Evolutionary conservation across 2,329 filamentous ascomycete species (phyloP).

Genomic region (Penicillium psychrosexuale): DNA sequence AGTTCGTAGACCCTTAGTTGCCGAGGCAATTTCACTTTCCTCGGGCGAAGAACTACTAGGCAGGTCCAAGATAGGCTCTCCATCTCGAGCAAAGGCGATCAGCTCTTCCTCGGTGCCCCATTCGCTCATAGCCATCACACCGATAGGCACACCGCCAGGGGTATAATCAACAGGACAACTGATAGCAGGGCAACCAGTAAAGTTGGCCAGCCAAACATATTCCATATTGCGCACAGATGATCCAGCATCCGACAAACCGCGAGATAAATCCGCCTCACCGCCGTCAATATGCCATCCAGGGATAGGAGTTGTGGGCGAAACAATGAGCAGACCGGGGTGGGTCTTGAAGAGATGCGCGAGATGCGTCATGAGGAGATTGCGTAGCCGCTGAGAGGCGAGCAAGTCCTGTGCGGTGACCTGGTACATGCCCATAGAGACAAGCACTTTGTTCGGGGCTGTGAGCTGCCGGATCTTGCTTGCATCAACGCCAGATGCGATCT

Average conservation of each 20-base stretch:
- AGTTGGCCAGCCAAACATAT: conserved; percentile 82
- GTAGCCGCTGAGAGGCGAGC: conserved; percentile 68
- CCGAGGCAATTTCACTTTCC: conserved; percentile 3
- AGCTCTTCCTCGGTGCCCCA: conserved; percentile 55
- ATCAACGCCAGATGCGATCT: conserved; percentile 57
- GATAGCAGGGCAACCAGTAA: conserved; percentile 72
- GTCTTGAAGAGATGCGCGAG: conserved; percentile 66
- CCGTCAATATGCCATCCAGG: conserved; percentile 67
- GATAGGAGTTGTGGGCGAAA: conserved; percentile 74
- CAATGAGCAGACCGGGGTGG: conserved; percentile 71
- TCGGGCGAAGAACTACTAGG: conserved; percentile 9
- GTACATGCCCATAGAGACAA: conserved; percentile 60
- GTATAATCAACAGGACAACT: conserved; percentile 71
- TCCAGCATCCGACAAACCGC: conserved; percentile 72
- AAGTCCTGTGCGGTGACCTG: conserved; percentile 68
- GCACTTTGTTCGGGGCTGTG: conserved; percentile 65
- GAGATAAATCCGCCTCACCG: conserved; percentile 58
- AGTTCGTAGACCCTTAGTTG: conserved; percentile 24
- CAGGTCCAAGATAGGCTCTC: conserved; percentile 47
- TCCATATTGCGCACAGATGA: conserved; percentile 73
- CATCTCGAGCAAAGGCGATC: conserved; percentile 53
- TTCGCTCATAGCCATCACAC: conserved; percentile 54
- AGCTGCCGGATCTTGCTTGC: conserved; percentile 55
- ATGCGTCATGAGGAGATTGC: conserved; percentile 75
- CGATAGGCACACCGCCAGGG: conserved; percentile 48